phyloP scores from a whole-genome alignment of 73 alveolate genomes.

The Symbiodinium natans region DNA sequence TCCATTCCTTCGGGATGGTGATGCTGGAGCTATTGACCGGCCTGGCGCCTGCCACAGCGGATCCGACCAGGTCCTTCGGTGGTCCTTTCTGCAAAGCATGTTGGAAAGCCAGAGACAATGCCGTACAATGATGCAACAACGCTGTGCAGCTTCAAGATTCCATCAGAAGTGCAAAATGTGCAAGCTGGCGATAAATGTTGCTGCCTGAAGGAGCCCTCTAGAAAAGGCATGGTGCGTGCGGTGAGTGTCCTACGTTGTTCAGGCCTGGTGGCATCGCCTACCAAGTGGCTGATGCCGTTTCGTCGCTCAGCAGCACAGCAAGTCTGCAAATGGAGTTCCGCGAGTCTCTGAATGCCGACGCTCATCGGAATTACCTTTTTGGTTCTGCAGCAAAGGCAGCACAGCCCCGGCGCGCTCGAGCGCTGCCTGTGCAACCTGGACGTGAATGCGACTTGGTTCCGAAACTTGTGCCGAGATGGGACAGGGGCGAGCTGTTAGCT shows the following conservation, averaged over 20 bases:
- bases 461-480: not conserved
- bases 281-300: slow-evolving; percentile 69
- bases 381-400: slow-evolving; percentile 22
- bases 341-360: not conserved
- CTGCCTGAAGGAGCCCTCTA: too few species aligned
- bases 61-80: slow-evolving; percentile 43
- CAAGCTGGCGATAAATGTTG: not conserved
- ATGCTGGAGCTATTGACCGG: slow-evolving; percentile 81
- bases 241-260: too few species aligned
- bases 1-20: slow-evolving; percentile 90
- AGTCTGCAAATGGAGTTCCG: not conserved
- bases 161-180: not conserved
- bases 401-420: slow-evolving; percentile 85
- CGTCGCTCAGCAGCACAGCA: not conserved
- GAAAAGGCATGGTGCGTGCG: not conserved
- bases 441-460: slow-evolving; percentile 46
- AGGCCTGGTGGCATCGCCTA: slow-evolving; percentile 90
- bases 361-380: not conserved
- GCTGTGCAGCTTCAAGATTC: too few species aligned
- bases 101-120: not conserved
- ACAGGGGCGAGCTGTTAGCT: too few species aligned
- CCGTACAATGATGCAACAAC: not conserved
- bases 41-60: slow-evolving; percentile 91
- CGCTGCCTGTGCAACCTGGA: slow-evolving; percentile 71
- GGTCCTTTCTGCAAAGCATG: not conserved